Conservation (phyloP, 345 rosid species). For the Rubroshorea leprosula region DNA sequence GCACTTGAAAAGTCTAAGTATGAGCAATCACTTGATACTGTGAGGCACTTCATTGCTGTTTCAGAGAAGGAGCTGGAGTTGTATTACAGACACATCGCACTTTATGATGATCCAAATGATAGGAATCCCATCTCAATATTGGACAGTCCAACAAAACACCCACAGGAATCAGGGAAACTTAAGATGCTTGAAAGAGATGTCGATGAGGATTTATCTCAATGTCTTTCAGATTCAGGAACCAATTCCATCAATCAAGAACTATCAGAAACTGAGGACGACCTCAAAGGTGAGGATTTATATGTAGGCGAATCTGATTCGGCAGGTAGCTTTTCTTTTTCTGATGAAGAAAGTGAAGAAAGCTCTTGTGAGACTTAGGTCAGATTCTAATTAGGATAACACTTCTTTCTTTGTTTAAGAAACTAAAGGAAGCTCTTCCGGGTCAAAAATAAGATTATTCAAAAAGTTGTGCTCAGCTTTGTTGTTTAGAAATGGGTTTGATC, state of each 20-base stretch:
- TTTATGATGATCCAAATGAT: constrained; percentile 59
- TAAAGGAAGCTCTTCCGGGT: neutral
- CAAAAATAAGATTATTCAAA: too few species aligned
- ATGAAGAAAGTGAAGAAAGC: constrained; percentile 10
- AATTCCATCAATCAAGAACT: constrained; percentile 17
- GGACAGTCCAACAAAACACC: constrained; percentile 29
- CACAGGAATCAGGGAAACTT: constrained; percentile 24
- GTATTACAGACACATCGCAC: constrained; percentile 65
- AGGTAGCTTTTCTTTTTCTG: constrained; percentile 13
- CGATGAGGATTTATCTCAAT: constrained; percentile 11
- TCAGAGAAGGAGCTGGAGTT: constrained; percentile 81
- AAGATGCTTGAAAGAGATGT: constrained; percentile 17
- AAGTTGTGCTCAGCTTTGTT: too few species aligned
- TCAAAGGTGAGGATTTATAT: constrained; percentile 16
- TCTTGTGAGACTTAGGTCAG: constrained; percentile 8
- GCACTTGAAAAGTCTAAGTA: constrained; percentile 84
- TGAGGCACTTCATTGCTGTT: constrained; percentile 66
- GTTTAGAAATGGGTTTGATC: too few species aligned
- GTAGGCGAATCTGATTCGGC: constrained; percentile 27
- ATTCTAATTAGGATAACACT: constrained; percentile 21
- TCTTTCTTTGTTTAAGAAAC: constrained; percentile 13
- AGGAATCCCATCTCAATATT: constrained; percentile 49
- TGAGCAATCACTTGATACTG: constrained; percentile 83
- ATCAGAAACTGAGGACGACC: constrained; percentile 33
- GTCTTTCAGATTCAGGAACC: constrained; percentile 24